phyloP scores from a whole-genome alignment of 495 filamentous ascomycete species.

The Cercophora scortea region DNA sequence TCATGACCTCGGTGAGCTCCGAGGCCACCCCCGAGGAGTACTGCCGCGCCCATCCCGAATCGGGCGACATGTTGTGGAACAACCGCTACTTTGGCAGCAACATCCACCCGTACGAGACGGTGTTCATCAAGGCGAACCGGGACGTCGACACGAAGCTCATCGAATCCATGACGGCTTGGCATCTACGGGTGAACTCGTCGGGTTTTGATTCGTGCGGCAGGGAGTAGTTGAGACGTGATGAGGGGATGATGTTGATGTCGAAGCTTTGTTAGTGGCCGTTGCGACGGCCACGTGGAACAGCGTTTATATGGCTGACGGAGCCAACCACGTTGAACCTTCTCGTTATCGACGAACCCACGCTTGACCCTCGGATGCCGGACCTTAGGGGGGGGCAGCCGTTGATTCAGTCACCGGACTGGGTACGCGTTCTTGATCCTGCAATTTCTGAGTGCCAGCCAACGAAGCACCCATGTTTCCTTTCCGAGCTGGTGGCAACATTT shows the following conservation, averaged over 20 bases:
- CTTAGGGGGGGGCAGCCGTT: too few species aligned
- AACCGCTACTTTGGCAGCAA: constrained; percentile 12
- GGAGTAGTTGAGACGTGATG: too few species aligned
- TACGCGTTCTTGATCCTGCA: too few species aligned
- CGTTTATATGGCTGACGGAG: too few species aligned
- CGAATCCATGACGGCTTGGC: constrained; percentile 13
- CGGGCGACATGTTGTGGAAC: constrained; percentile 9
- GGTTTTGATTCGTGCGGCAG: not conserved
- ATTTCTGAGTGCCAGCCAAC: too few species aligned
- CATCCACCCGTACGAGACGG: constrained; percentile 27
- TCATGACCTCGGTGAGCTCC: constrained; percentile 21
- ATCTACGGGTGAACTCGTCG: not conserved
- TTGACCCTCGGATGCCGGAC: too few species aligned
- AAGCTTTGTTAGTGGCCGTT: not conserved
- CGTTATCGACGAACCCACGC: too few species aligned
- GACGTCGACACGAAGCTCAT: constrained; percentile 14
- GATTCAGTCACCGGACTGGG: too few species aligned
- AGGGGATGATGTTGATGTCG: not conserved
- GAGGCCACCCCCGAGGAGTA: not conserved
- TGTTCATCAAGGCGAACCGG: constrained; percentile 22
- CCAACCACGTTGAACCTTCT: too few species aligned
- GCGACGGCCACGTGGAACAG: too few species aligned
- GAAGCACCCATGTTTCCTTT: too few species aligned
- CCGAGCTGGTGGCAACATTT: too few species aligned
- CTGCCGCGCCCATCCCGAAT: not conserved